phyloP scores from a whole-genome alignment of 1,284 basidiomycete species.

The Inonotus hispidus region DNA sequence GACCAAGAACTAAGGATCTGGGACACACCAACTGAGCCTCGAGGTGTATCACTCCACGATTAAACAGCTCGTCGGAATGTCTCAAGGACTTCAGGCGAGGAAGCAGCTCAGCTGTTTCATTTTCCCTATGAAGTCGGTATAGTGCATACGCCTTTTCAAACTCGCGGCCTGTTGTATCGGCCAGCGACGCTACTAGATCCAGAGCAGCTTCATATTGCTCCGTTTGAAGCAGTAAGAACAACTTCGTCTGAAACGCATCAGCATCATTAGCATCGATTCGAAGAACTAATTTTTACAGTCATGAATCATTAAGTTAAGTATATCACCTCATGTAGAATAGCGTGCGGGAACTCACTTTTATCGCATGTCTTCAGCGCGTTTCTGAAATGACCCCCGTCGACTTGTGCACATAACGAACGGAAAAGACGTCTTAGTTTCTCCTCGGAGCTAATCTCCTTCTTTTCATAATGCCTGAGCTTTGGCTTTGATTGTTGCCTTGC shows the following conservation, averaged over 20 bases:
- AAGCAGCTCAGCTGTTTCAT: conserved; percentile 56
- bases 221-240: conserved; percentile 79
- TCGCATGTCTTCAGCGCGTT: conserved; percentile 87
- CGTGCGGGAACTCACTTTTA: conserved; percentile 55
- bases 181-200: conserved; percentile 33
- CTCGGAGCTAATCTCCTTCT: conserved; percentile 46
- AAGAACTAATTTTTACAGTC: conserved; percentile 48
- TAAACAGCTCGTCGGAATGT: conserved; percentile 36
- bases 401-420: conserved; percentile 74
- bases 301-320: not conserved
- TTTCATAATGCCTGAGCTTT: conserved; percentile 14
- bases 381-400: conserved; percentile 75
- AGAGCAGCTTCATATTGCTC: conserved; percentile 68
- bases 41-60: conserved; percentile 68
- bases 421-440: conserved; percentile 71
- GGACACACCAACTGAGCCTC: conserved; percentile 75
- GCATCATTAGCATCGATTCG: conserved; percentile 58
- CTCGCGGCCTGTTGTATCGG: conserved; percentile 31
- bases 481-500: not conserved
- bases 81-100: conserved; percentile 40
- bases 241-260: conserved; percentile 73
- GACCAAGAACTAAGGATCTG: conserved; percentile 1
- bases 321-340: not conserved
- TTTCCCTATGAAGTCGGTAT: conserved; percentile 72
- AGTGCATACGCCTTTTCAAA: conserved; percentile 80